Evolutionary conservation across 1,284 basidiomycete species (phyloP), one percentile per base, ranked within the genome.

Genomic region (Leccinum fallax): DNA sequence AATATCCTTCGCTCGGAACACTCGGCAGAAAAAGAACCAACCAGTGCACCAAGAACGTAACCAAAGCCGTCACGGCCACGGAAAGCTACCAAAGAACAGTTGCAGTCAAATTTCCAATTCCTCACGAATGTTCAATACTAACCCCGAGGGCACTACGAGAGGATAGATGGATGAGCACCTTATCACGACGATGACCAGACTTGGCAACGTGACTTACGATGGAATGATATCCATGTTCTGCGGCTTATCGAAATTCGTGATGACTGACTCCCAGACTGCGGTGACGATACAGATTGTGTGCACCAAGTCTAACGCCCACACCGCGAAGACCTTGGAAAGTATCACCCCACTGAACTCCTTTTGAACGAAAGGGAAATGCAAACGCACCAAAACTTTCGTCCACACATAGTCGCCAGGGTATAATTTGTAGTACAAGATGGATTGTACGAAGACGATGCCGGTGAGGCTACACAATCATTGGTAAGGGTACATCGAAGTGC

Each of bases 381-480:
- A 28, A n/a, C 74, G 26, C 16, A 83, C 81, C 70, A 82, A 64
- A 15, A 65, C 13, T 64, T 81, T 83, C 13, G 79, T 70, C 53
- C 63, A 58, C 2, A 53, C 21, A 16, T 57, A 62, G 62, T 83
- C 82, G 3, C 61, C 61, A 0, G 78, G 76, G 66, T 82, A 83
- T 30, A 77, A 66, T 63, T 78, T 82, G 64, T 75, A 79, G 65
- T 83, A 83, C 16, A 76, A 62, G 52, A 80, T 67, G n/a, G 67
- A 72, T 71, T 83, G 82, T 2, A 80, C 78, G 5, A 77, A 72
- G n/a, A 81, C 80, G 21, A 82, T 64, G 21, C 82, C 82, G 9
- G 80, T 79, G 55, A 83, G 76, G n/a, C 81, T 83, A 55, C 7
- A 26, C 5, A 3, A 15, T 64, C 24, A 64, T 73, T 10, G 74